These are phyloP conservation scores for Sequoia sempervirens DNA, from an alignment of 75 land plant genomes.

Conservation along the genomic window DNA sequence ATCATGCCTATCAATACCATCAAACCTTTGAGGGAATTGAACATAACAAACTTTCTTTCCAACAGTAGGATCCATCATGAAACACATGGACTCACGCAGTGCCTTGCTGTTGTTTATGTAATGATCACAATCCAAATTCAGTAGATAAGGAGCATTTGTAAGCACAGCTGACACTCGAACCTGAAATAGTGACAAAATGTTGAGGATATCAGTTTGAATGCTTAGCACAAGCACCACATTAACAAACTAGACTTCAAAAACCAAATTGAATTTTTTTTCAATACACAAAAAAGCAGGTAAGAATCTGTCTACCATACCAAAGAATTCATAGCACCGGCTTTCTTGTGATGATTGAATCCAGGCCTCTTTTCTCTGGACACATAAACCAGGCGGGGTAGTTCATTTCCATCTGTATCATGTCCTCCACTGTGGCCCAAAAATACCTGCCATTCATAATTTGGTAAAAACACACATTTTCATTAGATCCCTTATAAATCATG, in stretches of 20 bases:
- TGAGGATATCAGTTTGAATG: neutral
- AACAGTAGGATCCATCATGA: conserved; percentile 63
- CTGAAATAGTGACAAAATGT: conserved; percentile 13
- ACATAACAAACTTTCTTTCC: conserved; percentile 64
- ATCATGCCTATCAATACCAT: conserved; percentile 57
- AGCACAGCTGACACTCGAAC: conserved; percentile 62
- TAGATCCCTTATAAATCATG: neutral
- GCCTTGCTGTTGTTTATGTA: conserved; percentile 65
- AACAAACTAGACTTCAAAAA: neutral
- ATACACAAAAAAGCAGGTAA: neutral
- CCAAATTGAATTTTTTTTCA: neutral
- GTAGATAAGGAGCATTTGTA: conserved; percentile 53
- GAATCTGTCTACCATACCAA: conserved; percentile 24
- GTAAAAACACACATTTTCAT: neutral
- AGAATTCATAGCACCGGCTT: conserved; percentile 72
- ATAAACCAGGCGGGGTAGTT: conserved; percentile 59
- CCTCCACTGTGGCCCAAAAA: conserved; percentile 68
- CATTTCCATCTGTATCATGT: conserved; percentile 62
- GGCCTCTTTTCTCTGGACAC: conserved; percentile 71
- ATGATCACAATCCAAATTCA: conserved; percentile 69
- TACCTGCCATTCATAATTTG: conserved; percentile 25
- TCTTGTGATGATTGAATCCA: conserved; percentile 65
- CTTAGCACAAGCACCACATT: neutral
- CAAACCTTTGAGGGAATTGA: conserved; percentile 63
- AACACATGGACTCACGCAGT: conserved; percentile 60